A percentile compares a stretch with the other conserved stretches of the same genome.
These are phyloP conservation scores for Xenosphaeropsis pyriputrescens DNA, from an alignment of 2,329 filamentous ascomycete species.

Conservation along the genomic window DNA sequence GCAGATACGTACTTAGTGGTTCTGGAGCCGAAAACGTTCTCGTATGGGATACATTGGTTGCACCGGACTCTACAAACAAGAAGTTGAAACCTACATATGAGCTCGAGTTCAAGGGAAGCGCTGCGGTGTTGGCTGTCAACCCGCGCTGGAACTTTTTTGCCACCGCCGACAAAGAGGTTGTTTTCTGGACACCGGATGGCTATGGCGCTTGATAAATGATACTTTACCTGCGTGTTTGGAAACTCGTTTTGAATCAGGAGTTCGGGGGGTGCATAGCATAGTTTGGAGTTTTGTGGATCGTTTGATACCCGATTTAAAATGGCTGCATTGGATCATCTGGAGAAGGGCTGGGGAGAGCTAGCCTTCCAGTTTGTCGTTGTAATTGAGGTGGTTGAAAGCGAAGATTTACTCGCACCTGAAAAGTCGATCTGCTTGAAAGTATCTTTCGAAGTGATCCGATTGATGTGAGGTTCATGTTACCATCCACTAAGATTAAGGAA, in stretches of 20 bases:
- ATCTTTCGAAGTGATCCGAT: too few species aligned
- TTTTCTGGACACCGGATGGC: slow-evolving; percentile 66
- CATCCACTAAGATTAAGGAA: too few species aligned
- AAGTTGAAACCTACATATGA: slow-evolving; percentile 49
- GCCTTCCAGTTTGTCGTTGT: too few species aligned
- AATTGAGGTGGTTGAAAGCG: too few species aligned
- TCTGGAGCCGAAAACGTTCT: slow-evolving; percentile 53
- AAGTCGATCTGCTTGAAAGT: too few species aligned
- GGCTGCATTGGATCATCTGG: too few species aligned
- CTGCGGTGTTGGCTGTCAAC: slow-evolving; percentile 72
- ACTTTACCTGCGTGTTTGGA: too few species aligned
- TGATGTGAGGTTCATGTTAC: too few species aligned
- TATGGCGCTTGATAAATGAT: slow-evolving; percentile 3
- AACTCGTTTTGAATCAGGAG: neutral
- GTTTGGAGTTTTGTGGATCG: too few species aligned
- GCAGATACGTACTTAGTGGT: slow-evolving; percentile 78
- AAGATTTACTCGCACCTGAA: too few species aligned
- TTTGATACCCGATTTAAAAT: too few species aligned
- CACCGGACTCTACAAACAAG: slow-evolving; percentile 31
- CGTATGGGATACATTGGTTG: slow-evolving; percentile 68
- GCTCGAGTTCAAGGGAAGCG: slow-evolving; percentile 51
- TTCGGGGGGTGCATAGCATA: neutral
- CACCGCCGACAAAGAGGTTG: slow-evolving; percentile 71
- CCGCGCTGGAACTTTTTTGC: slow-evolving; percentile 86
- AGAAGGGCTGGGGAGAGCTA: too few species aligned